These are phyloP conservation scores for Paraphaeosphaeria sporulosa DNA, from an alignment of 2,329 filamentous ascomycete species.

Conservation along the genomic window DNA sequence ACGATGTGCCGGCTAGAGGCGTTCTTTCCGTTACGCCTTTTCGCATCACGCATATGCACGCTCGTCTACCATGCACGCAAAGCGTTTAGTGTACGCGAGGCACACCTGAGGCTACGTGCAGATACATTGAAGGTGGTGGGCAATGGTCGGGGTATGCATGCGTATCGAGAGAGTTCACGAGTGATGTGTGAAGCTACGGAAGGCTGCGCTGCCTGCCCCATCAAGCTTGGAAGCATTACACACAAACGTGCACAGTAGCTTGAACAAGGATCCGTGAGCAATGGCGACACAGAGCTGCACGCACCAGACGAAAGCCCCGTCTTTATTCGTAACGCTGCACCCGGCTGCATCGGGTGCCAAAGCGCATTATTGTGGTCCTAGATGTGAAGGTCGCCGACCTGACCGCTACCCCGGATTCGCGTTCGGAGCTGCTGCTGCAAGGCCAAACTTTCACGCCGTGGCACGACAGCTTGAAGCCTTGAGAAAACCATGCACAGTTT, in stretches of 20 bases:
- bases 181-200: neutral
- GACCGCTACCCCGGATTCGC: constrained; percentile 31
- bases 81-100: constrained; percentile 6
- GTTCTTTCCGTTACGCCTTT: neutral
- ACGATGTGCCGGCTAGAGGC: neutral
- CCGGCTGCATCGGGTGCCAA: neutral
- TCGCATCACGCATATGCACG: neutral
- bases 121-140: neutral
- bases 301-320: neutral
- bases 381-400: constrained; percentile 37
- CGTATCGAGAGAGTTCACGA: neutral
- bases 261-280: neutral
- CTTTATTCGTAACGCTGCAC: neutral
- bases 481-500: neutral
- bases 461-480: constrained; percentile 2
- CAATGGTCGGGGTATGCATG: neutral
- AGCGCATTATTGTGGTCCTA: neutral
- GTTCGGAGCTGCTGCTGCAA: neutral
- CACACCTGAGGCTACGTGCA: neutral
- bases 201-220: neutral
- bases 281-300: neutral
- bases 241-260: neutral
- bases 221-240: neutral
- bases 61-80: neutral
- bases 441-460: constrained; percentile 2